Evolutionary conservation across 192 early-diverging fungal genomes (phyloP).

Genomic region (Mortierella hygrophila): DNA sequence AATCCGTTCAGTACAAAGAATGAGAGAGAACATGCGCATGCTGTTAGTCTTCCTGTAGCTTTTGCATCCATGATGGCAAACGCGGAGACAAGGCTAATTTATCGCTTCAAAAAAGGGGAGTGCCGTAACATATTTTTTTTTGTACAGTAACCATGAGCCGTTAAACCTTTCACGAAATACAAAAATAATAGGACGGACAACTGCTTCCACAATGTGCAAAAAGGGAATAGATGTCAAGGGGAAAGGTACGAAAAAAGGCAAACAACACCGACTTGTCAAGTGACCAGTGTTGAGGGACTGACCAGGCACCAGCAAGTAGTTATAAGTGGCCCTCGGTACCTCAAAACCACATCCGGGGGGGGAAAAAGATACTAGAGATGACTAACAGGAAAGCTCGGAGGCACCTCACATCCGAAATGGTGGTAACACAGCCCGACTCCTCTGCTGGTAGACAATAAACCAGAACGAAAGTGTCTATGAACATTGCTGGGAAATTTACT

Average conservation of each 20-base stretch:
- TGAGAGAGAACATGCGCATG: constrained; percentile 8
- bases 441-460: constrained; percentile 1
- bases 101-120: not conserved
- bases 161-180: not conserved
- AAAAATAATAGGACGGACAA: constrained; percentile 4
- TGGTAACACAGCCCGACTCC: not conserved
- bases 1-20: not conserved
- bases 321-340: not conserved
- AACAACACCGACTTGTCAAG: not conserved
- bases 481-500: constrained; percentile 1
- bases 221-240: not conserved
- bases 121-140: not conserved
- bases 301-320: not conserved
- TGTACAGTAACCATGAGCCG: not conserved
- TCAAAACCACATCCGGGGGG: not conserved
- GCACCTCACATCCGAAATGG: not conserved
- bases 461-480: not conserved
- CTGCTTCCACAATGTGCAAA: not conserved
- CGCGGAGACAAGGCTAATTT: not conserved
- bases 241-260: not conserved
- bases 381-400: not conserved
- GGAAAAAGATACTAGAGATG: not conserved
- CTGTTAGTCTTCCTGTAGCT: not conserved
- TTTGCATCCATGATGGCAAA: not conserved
- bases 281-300: not conserved